These are phyloP conservation scores for Thalassiosira hispida DNA, from an alignment of 352 stramenopile species.

Conservation along the genomic window DNA sequence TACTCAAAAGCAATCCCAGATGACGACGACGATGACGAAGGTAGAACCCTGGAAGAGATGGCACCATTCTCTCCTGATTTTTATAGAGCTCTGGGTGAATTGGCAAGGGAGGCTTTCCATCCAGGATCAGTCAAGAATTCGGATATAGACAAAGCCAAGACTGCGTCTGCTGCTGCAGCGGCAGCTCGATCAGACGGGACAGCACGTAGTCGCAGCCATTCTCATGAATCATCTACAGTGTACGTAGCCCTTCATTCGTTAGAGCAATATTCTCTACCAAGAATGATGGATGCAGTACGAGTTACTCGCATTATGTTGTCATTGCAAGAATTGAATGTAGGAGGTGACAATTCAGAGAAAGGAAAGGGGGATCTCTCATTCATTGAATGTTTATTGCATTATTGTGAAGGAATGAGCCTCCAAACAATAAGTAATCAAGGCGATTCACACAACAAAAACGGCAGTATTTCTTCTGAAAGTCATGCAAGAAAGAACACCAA, in stretches of 20 bases:
- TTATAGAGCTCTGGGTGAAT: conserved; percentile 28
- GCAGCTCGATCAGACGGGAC: background rate
- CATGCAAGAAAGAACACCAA: background rate
- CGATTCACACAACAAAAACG: background rate
- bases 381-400: conserved; percentile 32
- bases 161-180: background rate
- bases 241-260: conserved; percentile 16
- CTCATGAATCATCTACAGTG: background rate
- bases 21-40: background rate
- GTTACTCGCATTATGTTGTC: conserved; percentile 40
- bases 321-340: conserved; percentile 32
- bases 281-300: conserved; percentile 41
- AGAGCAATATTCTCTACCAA: conserved; percentile 38
- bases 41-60: conserved; percentile 30
- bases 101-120: conserved; percentile 34
- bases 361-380: conserved; percentile 4
- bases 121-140: conserved; percentile 22
- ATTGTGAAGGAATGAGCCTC: conserved; percentile 25
- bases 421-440: background rate
- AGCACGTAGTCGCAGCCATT: background rate
- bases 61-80: conserved; percentile 38
- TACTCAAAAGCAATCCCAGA: background rate
- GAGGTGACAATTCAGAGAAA: conserved; percentile 2
- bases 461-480: background rate
- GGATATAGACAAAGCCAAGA: background rate